phyloP scores from a whole-genome alignment of 1,139 yeast species.

The Candida buenavistaensis region DNA sequence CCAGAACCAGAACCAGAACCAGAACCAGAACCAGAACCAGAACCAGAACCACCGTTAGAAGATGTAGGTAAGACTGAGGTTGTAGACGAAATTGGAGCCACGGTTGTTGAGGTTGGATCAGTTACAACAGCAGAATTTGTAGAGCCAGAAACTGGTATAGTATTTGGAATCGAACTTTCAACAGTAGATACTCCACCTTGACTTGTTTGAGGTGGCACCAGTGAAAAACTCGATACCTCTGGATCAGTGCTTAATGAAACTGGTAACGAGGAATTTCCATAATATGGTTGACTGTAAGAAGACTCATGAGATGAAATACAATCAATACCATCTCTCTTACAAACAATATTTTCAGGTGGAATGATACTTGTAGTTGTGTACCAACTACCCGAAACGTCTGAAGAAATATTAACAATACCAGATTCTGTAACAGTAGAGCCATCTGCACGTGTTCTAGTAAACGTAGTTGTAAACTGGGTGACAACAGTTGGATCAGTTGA shows the following conservation, averaged over 20 bases:
- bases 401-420: too few relatives aligned
- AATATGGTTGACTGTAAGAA: neutral
- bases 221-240: neutral
- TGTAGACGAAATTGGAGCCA: neutral
- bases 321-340: neutral
- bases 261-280: neutral
- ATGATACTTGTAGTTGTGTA: too few relatives aligned
- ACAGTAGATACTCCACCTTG: neutral
- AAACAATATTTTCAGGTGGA: too few relatives aligned
- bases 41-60: neutral
- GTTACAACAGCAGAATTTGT: neutral
- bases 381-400: too few relatives aligned
- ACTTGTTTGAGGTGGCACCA: neutral
- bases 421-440: too few relatives aligned
- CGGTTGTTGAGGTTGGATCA: neutral
- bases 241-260: neutral
- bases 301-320: neutral
- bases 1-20: neutral
- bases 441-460: too few relatives aligned
- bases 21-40: neutral
- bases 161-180: neutral
- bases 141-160: neutral
- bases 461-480: too few relatives aligned
- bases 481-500: too few relatives aligned
- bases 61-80: neutral